Evolutionary conservation across 768 basidiomycete genomes (phyloP).

Genomic region (Chalciporus piperatus): DNA sequence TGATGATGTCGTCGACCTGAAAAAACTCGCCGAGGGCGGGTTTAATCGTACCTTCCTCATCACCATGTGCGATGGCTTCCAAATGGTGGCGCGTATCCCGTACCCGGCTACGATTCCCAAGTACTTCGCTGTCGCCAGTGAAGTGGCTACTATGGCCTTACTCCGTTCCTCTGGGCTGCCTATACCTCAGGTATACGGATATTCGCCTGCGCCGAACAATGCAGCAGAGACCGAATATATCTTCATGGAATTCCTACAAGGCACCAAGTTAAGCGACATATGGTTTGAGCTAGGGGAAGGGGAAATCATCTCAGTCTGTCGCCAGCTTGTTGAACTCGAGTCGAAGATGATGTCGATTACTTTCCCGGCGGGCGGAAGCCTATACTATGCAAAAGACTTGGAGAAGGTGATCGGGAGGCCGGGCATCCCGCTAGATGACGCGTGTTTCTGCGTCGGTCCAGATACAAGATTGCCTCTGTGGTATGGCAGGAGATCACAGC

Average conservation of each 20-base stretch:
- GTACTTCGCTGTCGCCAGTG: slow-evolving; percentile 5
- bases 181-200: background rate
- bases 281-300: background rate
- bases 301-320: background rate
- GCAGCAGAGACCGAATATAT: slow-evolving; percentile 1
- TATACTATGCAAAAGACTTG: background rate
- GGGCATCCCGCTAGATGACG: background rate
- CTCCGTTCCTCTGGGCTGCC: slow-evolving; percentile 5
- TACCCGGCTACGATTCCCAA: background rate
- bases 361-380: slow-evolving; percentile 3
- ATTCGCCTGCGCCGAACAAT: background rate
- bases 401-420: background rate
- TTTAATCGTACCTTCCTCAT: slow-evolving; percentile 33
- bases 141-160: slow-evolving; percentile 1
- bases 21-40: slow-evolving; percentile 43
- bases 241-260: background rate
- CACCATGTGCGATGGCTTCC: slow-evolving; percentile 22
- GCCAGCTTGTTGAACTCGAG: slow-evolving; percentile 1
- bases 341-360: slow-evolving; percentile 1
- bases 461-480: background rate
- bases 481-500: slow-evolving; percentile 3
- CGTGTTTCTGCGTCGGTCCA: background rate
- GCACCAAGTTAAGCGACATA: background rate
- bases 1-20: slow-evolving; percentile 35
- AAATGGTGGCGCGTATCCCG: slow-evolving; percentile 10